Evolutionary conservation across 78 protist species (phyloP).

Genomic region (Isochrysis galbana): DNA sequence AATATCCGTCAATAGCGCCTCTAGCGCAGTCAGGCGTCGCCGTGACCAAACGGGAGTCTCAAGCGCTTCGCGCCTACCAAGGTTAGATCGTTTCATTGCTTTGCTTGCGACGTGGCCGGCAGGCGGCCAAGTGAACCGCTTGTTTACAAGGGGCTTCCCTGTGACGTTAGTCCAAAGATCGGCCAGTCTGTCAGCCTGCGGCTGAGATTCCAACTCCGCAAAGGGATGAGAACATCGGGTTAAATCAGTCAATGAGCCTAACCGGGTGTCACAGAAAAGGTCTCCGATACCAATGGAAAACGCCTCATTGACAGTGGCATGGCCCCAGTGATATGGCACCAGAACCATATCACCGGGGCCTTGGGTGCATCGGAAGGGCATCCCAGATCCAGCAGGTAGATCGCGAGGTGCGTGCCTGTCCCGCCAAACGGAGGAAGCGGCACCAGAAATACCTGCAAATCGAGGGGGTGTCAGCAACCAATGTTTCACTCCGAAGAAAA

Average conservation of each 20-base stretch:
- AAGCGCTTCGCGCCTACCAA: too few species aligned
- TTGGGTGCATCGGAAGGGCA: neutral
- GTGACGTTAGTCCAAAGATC: neutral
- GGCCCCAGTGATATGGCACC: neutral
- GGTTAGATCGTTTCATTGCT: too few species aligned
- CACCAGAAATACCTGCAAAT: neutral
- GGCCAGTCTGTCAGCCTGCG: too few species aligned
- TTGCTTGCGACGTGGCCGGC: neutral
- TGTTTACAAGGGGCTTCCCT: neutral
- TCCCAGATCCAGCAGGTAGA: neutral
- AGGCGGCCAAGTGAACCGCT: neutral
- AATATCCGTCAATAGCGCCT: neutral
- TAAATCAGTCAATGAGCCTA: too few species aligned
- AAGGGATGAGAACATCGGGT: too few species aligned
- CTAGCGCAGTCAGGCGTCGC: neutral
- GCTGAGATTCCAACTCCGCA: too few species aligned
- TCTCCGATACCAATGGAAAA: neutral
- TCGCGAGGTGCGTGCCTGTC: neutral
- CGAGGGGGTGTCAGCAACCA: neutral
- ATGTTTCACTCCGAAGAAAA: neutral
- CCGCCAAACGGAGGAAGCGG: neutral
- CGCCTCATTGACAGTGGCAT: neutral
- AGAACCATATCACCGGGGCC: neutral
- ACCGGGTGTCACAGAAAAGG: neutral
- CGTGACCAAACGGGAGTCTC: too few species aligned